phyloP scores from a whole-genome alignment of 306 rosid species.

The Lathyrus aphaca region DNA sequence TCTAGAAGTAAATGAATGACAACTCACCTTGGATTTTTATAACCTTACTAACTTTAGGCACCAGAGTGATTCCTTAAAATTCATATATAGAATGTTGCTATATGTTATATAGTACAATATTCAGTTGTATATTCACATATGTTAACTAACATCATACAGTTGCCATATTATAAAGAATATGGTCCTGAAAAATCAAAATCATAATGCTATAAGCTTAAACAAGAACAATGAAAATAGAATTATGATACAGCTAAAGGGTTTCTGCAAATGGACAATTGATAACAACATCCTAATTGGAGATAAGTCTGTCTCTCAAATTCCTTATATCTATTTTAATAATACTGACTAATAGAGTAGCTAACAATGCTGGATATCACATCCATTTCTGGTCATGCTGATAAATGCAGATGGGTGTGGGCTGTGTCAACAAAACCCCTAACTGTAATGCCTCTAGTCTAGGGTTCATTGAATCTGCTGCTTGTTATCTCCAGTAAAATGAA shows the following conservation, averaged over 20 bases:
- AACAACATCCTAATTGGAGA: conserved; percentile 5
- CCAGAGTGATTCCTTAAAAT: no score
- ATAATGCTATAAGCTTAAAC: no score
- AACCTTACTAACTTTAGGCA: no score
- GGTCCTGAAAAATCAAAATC: no score
- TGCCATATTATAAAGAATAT: no score
- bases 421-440: conserved; percentile 5
- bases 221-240: background rate
- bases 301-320: conserved; percentile 16
- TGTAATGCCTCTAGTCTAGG: conserved; percentile 20
- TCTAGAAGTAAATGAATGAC: no score
- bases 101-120: no score
- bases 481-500: conserved; percentile 23
- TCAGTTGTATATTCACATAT: no score
- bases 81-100: no score
- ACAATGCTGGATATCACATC: conserved; percentile 25
- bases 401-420: conserved; percentile 10
- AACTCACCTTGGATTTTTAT: no score
- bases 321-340: conserved; percentile 8
- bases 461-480: conserved; percentile 4
- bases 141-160: no score
- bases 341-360: conserved; percentile 5
- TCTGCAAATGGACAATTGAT: background rate
- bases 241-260: conserved; percentile 1
- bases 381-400: conserved; percentile 7